phyloP scores from a whole-genome alignment of 177 flowering plant genomes.

The Vitis hybrid region DNA sequence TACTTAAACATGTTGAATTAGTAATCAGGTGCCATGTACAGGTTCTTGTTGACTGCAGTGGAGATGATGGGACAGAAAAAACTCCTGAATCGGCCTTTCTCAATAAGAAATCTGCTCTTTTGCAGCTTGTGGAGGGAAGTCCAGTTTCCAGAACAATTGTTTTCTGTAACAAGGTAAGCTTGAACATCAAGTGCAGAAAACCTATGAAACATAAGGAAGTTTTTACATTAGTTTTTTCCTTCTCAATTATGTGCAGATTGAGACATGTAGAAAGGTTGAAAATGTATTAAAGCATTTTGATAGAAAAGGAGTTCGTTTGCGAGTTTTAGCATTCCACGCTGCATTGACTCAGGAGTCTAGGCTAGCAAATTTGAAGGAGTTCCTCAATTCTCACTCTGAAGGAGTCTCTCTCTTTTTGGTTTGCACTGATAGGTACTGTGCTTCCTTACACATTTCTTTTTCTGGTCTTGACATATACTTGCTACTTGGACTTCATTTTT shows the following conservation, averaged over 20 bases:
- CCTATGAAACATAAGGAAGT: neutral
- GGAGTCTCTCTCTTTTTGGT: slow-evolving; percentile 63
- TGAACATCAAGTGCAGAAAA: neutral
- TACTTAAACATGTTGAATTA: neutral
- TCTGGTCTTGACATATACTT: neutral
- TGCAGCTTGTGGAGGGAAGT: slow-evolving; percentile 61
- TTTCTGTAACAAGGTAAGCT: slow-evolving; percentile 89
- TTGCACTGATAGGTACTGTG: slow-evolving; percentile 89
- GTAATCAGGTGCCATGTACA: slow-evolving; percentile 26
- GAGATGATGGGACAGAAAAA: slow-evolving; percentile 63
- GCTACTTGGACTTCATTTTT: neutral
- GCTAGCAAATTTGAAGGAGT: slow-evolving; percentile 75
- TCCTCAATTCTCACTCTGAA: slow-evolving; percentile 38
- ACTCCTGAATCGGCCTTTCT: slow-evolving; percentile 82
- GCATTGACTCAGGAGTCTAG: slow-evolving; percentile 78
- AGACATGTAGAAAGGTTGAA: slow-evolving; percentile 95
- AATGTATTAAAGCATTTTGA: slow-evolving; percentile 75
- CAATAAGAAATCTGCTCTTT: slow-evolving; percentile 87
- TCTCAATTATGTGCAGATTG: slow-evolving; percentile 57
- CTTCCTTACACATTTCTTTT: neutral
- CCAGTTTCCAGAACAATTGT: slow-evolving; percentile 80
- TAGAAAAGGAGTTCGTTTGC: slow-evolving; percentile 51
- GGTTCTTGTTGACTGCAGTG: slow-evolving; percentile 98
- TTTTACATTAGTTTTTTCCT: neutral
- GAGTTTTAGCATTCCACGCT: slow-evolving; percentile 89